Evolutionary conservation across 2,329 filamentous ascomycete genomes (phyloP), one percentile per base, ranked within the genome.

Genomic region (Talaromyces sp.): DNA sequence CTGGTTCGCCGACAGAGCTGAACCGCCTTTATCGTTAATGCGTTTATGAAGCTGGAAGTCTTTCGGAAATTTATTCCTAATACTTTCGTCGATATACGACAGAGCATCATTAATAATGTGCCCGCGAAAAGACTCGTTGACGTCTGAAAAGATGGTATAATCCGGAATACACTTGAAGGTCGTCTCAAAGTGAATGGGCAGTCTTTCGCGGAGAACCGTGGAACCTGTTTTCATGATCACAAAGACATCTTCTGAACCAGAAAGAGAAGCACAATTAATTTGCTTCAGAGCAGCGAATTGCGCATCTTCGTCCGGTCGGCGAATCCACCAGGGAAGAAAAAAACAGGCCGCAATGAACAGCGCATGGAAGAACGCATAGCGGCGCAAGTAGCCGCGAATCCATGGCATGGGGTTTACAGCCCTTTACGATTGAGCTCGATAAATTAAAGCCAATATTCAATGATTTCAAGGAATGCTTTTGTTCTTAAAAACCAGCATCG

Each of bases 211-310:
- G 17, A 82, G 77, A 66, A 86, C 84, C 15, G 82, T 83, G 22
- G 84, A 82, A 60, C 84, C 84, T 0, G 84, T 87, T 64, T 82
- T 81, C 64, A 87, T 75, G 13, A 85, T 73, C n/a, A 87, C 78
- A 63, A 85, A 80, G 54, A 86, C 71, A 67, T 86, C 77, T 3
- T 82, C 75, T n/a, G 80, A 71, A 13, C 76, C 78, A 9, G 76
- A 69, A 4, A 77, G 64, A 8, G 70, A 64, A 3, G 72, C 71
- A 28, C 74, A 76, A 47, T 62, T 60, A 30, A 53, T 17, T 10
- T 30, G 13, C n/a, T 27, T 53, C 49, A 53, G 17, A 5, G 25
- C 25, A 30, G 49, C 27, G 13, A 28, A 53, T n/a, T 19, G n/a
- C 22, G 9, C 44, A 25, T 22, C 9, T 10, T 47, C 44, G 44